These are phyloP conservation scores for Geotrichum histeridarum DNA, from an alignment of 1,139 yeast species.

Conservation along the genomic window DNA sequence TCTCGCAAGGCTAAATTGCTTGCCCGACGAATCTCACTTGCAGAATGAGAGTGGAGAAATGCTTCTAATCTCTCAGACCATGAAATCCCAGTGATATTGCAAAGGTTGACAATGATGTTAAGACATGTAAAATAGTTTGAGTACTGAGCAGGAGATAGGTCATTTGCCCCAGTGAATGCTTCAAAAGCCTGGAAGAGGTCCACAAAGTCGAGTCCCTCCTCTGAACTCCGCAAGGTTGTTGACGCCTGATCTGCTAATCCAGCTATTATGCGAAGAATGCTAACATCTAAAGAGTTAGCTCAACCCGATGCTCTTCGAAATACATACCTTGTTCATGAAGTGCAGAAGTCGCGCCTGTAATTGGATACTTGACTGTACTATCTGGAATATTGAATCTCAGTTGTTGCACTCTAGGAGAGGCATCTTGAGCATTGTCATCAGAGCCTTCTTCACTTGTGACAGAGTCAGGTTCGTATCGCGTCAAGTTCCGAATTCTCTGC, in stretches of 20 bases:
- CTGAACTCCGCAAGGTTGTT: neutral
- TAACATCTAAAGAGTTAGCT: conserved; percentile 20
- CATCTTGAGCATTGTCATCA: neutral
- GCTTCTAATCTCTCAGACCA: conserved; percentile 11
- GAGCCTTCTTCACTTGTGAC: conserved; percentile 7
- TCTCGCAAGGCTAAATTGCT: conserved; percentile 6
- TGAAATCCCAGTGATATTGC: conserved; percentile 1
- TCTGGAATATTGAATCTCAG: neutral
- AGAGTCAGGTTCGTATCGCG: conserved; percentile 10
- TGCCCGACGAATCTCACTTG: neutral
- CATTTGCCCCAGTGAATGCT: conserved; percentile 25
- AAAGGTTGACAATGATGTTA: conserved; percentile 11
- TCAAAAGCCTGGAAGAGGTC: conserved; percentile 27
- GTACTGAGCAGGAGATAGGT: conserved; percentile 17
- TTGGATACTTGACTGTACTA: neutral
- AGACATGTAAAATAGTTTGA: conserved; percentile 12
- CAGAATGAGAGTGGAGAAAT: conserved; percentile 1
- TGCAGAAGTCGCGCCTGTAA: neutral
- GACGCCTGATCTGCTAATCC: conserved; percentile 25
- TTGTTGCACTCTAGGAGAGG: neutral
- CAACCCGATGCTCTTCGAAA: neutral
- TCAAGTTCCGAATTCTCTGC: conserved; percentile 3
- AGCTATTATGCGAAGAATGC: conserved; percentile 25
- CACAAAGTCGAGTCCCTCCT: conserved; percentile 20
- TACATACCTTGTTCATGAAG: conserved; percentile 9